Evolutionary conservation across 2,329 filamentous ascomycete species (phyloP), one percentile per base, ranked within the genome.

Genomic region (Colletotrichum melonis): DNA sequence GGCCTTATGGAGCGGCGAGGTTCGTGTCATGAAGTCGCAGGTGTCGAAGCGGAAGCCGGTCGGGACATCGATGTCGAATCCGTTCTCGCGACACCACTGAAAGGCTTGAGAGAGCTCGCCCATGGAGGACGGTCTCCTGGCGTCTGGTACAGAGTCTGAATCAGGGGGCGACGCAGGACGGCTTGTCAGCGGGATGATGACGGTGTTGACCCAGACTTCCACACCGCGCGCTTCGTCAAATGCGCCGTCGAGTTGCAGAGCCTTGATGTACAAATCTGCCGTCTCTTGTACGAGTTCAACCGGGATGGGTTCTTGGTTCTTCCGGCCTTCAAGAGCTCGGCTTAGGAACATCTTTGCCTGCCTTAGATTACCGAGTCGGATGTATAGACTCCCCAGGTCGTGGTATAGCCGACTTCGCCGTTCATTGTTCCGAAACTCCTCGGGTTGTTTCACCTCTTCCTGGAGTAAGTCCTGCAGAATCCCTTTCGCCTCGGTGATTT

Each of bases 151-250:
- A 14, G n/a, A 16, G 12, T 72, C 58, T 16, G 52, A 42, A 14
- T 26, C 26, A 19, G 66, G 62, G 12, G 65, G 49, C 38, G 58
- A 72, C 24, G 67, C 52, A 69, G 52, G 35, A 24, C 62, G 32
- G n/a, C 60, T 69, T 19, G 30, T 55, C 46, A 35, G 32, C 2
- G 70, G 67, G 9, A 70, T 57, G 6, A 71, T 24, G 9, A 30
- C 67, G 1, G 57, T 71, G 5, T 73, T 75, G 12, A 81, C 74
- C 77, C 76, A 80, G 2, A 75, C 74, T 22, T 74, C 74, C 2
- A 80, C 70, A 11, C 79, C 80, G 1, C 75, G 73, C 35, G 79
- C 79, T 59, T 78, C 75, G n/a, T 80, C 79, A 19, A 77, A 72
- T 16, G 74, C 74, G 38, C 77, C 76, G n/a, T 69, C 63, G 24